Base-by-base conservation (phyloP, 352 stramenopile species). In the Globisporangium heterothallicum region DNA sequence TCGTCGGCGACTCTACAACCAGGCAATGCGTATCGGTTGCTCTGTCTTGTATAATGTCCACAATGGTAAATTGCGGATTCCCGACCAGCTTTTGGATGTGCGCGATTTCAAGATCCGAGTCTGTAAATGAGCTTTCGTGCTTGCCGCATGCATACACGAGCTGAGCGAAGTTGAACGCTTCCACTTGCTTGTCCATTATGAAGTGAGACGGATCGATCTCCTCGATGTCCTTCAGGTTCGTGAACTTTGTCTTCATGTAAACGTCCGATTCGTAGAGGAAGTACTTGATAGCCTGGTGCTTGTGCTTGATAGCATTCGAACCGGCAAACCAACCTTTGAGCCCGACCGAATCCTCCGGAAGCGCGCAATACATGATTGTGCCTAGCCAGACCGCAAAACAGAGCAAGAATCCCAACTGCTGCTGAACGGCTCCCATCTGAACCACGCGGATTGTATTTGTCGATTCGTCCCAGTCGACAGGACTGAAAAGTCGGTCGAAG, bases 111-210 rank as follows among this genome's bases (percentile, higher is more conserved):
- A n/a, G 27, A 5, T 44, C n/a, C 0, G 27, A 6, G n/a, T 50
- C n/a, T 7, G 36, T 66, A 53, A 44, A 61, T 53, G 55, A 10
- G 16, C 53, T 42, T 26, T 77, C 70, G 25, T 68, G 42, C n/a
- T 56, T 60, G 2, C 70, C 70, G 9, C 70, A 71, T 10, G 61
- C 56, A 42, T 80, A 77, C 9, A 66, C 66, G 16, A 80, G 59
- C 35, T 74, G 66, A 1, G 66, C 58, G 43, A 74, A 64, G 34
- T 80, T 80, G 64, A 80, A 77, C 10, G 66, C 59, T 29, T 74
- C 56, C 13, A 80, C 56, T 21, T 80, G 70, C 10, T 46, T 52
- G 13, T 71, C 54, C 40, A 80, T 49, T 14, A 80, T 59, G 42
- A 80, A 80, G 10, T 69, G 66, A 13, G 53, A 42, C 8, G 63